Percentiles rank a stretch among this genome's conserved stretches.
Conservation (phyloP, 495 filamentous ascomycete species). For the Baudoinia panamericana region DNA sequence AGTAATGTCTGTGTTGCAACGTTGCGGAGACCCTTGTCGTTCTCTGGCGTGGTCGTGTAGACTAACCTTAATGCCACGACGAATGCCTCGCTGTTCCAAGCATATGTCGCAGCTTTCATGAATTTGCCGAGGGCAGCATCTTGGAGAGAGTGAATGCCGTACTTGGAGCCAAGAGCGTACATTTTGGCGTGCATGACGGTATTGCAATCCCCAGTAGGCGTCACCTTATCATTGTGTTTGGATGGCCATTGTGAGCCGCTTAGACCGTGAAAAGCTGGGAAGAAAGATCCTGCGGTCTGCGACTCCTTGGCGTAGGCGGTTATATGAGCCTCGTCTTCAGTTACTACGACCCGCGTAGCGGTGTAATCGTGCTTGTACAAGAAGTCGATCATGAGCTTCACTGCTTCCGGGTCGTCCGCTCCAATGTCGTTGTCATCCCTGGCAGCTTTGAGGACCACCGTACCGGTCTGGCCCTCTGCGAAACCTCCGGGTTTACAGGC, state of each 20-base stretch:
- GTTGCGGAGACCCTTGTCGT: background rate
- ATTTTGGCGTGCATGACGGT: slow-evolving; percentile 14
- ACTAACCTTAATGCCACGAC: background rate
- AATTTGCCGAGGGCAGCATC: slow-evolving; percentile 5
- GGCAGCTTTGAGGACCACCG: background rate
- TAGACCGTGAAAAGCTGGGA: too few species aligned
- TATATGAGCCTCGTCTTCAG: too few species aligned
- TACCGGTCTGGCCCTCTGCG: background rate
- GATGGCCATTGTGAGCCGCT: too few species aligned
- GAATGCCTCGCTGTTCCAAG: slow-evolving; percentile 1
- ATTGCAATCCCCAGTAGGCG: slow-evolving; percentile 5
- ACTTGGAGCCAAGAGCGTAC: slow-evolving; percentile 5
- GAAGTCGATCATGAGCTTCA: slow-evolving; percentile 10
- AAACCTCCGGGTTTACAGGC: too few species aligned
- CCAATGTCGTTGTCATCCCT: background rate
- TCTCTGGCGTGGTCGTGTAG: background rate
- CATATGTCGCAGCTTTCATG: background rate
- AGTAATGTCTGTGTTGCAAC: background rate
- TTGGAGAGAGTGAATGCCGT: slow-evolving; percentile 5
- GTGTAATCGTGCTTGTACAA: slow-evolving; percentile 12
- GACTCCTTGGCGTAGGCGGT: too few species aligned
- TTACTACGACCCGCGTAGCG: too few species aligned
- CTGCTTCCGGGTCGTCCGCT: slow-evolving; percentile 6
- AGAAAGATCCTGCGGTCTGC: too few species aligned
- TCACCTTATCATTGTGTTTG: too few species aligned